Percentiles rank a stretch among this genome's conserved stretches.
Conservation (phyloP, 768 basidiomycete genomes). For the Neoboletus magnificus region DNA sequence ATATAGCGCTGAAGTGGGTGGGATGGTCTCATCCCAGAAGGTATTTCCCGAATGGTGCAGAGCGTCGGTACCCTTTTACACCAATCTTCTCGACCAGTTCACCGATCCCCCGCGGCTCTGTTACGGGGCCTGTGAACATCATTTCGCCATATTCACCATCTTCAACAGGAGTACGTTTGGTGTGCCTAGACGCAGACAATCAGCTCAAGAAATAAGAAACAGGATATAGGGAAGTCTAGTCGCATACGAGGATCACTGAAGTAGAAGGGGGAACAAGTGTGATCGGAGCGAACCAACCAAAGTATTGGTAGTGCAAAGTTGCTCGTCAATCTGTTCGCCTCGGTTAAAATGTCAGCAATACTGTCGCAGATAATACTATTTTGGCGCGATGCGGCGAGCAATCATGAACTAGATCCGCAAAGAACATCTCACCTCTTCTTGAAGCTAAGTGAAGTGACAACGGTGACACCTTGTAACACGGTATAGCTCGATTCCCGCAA, state of each 20-base stretch:
- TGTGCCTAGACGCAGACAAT: neutral
- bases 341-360: conserved; percentile 4
- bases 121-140: neutral
- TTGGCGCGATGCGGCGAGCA: neutral
- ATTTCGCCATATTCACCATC: neutral
- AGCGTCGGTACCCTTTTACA: neutral
- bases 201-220: neutral
- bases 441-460: neutral
- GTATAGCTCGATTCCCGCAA: neutral
- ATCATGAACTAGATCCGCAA: neutral
- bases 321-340: neutral
- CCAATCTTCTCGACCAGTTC: neutral
- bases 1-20: neutral
- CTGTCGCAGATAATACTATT: neutral
- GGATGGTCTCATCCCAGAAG: neutral
- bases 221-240: neutral
- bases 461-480: neutral
- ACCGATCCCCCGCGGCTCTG: neutral
- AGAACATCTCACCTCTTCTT: neutral
- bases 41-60: too few relatives aligned
- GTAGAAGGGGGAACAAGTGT: neutral
- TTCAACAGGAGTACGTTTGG: neutral
- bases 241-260: neutral
- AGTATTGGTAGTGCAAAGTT: neutral
- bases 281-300: neutral